Percentiles rank a stretch among this genome's conserved stretches.
These are phyloP conservation scores for Fusarium palustre DNA, from an alignment of 2,329 filamentous ascomycete genomes.

Conservation along the genomic window DNA sequence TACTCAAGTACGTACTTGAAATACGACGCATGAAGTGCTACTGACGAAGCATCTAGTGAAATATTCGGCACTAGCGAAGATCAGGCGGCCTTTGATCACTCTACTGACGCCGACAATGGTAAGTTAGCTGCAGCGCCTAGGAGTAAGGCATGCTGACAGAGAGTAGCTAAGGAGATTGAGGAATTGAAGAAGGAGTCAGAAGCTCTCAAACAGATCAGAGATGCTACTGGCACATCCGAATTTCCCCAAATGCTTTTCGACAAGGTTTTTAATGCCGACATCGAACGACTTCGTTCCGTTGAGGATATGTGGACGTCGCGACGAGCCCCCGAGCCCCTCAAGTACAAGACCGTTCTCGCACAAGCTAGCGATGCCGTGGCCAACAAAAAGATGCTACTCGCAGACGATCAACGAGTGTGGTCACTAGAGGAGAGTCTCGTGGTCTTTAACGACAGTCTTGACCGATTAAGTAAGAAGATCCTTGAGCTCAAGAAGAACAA, in stretches of 20 bases:
- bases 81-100: conserved; percentile 82
- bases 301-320: conserved; percentile 96
- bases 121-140: conserved; percentile 32
- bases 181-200: conserved; percentile 87
- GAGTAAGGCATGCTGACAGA: conserved; percentile 14
- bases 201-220: conserved; percentile 84
- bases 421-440: conserved; percentile 83
- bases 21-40: conserved; percentile 16
- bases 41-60: conserved; percentile 61
- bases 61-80: conserved; percentile 94
- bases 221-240: conserved; percentile 80
- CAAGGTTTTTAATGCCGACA: conserved; percentile 91
- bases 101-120: conserved; percentile 84
- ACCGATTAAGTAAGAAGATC: conserved; percentile 79
- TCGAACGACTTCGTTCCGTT: conserved; percentile 84
- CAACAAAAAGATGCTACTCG: conserved; percentile 65
- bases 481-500: conserved; percentile 68
- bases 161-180: conserved; percentile 78
- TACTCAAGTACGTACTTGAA: conserved; percentile 72
- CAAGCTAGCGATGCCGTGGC: conserved; percentile 63
- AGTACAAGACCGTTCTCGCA: conserved; percentile 71
- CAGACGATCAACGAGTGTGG: conserved; percentile 83
- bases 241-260: conserved; percentile 88
- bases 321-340: conserved; percentile 77
- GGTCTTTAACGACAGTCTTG: conserved; percentile 87